phyloP scores from a whole-genome alignment of 2,329 filamentous ascomycete genomes.

The Myriangium duriaei region DNA sequence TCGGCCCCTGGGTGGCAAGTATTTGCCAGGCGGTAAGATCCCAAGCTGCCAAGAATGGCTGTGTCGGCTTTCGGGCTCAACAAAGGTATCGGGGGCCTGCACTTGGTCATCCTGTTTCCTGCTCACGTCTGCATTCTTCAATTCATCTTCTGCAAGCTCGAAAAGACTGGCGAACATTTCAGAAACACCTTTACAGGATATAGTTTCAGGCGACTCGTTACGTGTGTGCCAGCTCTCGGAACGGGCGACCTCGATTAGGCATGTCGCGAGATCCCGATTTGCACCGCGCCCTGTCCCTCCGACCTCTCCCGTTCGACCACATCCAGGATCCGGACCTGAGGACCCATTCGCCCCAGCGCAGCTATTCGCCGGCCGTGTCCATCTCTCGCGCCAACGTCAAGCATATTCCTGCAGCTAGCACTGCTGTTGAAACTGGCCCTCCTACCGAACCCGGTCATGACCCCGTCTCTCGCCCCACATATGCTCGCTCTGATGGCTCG shows the following conservation, averaged over 20 bases:
- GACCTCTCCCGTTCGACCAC: constrained; percentile 31
- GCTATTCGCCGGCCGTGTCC: constrained; percentile 16
- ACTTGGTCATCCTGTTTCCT: no score
- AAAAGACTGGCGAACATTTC: no score
- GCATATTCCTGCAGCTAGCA: constrained; percentile 24
- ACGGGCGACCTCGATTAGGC: constrained; percentile 4
- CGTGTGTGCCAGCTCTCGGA: neutral
- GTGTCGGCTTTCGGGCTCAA: no score
- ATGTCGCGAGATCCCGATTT: constrained; percentile 34
- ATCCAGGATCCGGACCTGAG: constrained; percentile 16
- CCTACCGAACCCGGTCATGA: constrained; percentile 20
- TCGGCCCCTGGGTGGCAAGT: no score
- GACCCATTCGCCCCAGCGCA: constrained; percentile 10
- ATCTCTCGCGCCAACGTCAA: constrained; percentile 18
- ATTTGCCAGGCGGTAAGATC: no score
- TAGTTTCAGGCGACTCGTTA: no score
- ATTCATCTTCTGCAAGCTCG: no score
- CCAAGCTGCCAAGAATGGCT: no score
- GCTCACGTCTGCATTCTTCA: no score
- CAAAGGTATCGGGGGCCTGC: no score
- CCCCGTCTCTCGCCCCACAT: constrained; percentile 24
- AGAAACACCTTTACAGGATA: no score
- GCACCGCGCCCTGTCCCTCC: constrained; percentile 36
- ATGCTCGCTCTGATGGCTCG: constrained; percentile 20
- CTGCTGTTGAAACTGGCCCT: constrained; percentile 26